Evolutionary conservation across 306 rosid species (phyloP), one percentile per base, ranked within the genome.

Genomic region (Cyamopsis tetragonoloba): DNA sequence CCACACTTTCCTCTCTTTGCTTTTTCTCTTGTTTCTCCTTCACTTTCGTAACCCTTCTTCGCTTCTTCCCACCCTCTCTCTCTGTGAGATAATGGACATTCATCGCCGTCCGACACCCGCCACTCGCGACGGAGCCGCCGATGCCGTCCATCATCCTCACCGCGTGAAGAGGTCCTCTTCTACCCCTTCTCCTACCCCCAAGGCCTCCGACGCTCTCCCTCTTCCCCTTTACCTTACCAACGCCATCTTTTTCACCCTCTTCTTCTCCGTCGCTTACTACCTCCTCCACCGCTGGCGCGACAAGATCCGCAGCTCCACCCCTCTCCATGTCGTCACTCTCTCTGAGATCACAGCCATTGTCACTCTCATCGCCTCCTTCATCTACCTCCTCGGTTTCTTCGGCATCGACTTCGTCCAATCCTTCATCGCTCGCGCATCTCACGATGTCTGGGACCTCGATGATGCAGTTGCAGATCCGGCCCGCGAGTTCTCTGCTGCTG

Each of bases 341-440:
- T 55, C 89, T 17, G 93, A 87, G 54, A 64, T 87, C 62, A 68
- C 82, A 22, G 89, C 93, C 49, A 80, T 84, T 19, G 74, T 87
- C 13, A 73, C 89, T 32, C 88, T 87, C 60, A 80, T 87, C 35
- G 93, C 93, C 1, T 87, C 93, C 2, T 87, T 87, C 71, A 82
- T 87, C 51, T 87, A 87, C 83, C 88, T 87, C 18, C 86, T 87
- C 3, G 88, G 93, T 1, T 87, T 87, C 71, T 87, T 87, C 74
- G 89, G 89, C 68, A 87, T 84, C 75, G 88, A 87, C 50, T 87
- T 84, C 59, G 93, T 87, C 12, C 89, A 87, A 58, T 84, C 93
- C 13, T 87, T 87, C 55, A 76, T 77, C 63, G 5, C 86, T 0
- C 89, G 89, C 54, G 70, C 88, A 11, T 82, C 89, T 1, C 24